Evolutionary conservation across 2,329 filamentous ascomycete species (phyloP), one percentile per base, ranked within the genome.

Genomic region (Claviceps cyperi): DNA sequence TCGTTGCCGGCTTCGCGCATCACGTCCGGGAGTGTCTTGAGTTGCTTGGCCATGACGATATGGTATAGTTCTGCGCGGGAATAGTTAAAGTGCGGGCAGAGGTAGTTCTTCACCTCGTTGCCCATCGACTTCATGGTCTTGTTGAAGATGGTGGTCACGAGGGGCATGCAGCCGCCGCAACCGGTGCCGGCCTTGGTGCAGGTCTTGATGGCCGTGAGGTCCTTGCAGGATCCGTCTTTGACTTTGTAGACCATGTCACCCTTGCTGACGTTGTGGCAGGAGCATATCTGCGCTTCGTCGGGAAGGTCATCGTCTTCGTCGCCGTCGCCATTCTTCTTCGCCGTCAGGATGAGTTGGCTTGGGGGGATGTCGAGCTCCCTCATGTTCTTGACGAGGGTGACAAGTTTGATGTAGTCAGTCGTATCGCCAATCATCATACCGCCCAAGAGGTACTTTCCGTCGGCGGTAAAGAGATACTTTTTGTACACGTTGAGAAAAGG

Each of bases 361-460:
- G 89, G 89, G 0, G 86, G 79, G 0, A 87, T 71, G 14, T 94
- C 86, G 1, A 95, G 74, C 54, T 75, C 72, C 63, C 90, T 94
- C 61, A 88, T 84, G 56, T 78, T 82, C 69, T 90, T 94, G 50
- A 92, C 87, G 73, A 94, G 81, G 1, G 86, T 84, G 1, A 94
- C 86, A 21, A 95, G 69, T 64, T 91, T 94, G 67, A 94, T 78
- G 60, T 94, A 95, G 68, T 95, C 89, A 54, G 78, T 84, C 0
- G 87, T 94, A 60, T 95, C 89, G 39, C 89, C 90, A 53, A 95
- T 92, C 87, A 95, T 94, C 87, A 95, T 95, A 4, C 89, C 90
- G n/a, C 89, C 89, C 0, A 95, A 77, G 1, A 95, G 71, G 59
- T 91, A 91, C 63, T 94, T 94, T 24, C 89, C 89, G 61, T 95